Evolutionary conservation across 345 rosid genomes (phyloP).

Genomic region (Ceriops tagal): DNA sequence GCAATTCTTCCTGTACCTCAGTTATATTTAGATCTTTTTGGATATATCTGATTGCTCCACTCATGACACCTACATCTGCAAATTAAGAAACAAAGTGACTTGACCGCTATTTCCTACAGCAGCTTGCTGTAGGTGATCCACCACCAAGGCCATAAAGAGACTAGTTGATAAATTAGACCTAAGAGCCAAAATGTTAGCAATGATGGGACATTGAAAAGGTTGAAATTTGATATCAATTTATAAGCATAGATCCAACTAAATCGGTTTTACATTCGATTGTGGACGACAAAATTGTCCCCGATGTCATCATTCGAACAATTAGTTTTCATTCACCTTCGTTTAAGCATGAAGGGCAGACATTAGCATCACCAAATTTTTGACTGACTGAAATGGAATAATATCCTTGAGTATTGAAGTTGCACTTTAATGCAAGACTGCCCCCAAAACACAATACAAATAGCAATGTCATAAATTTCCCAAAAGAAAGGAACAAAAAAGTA

Average conservation of each 20-base stretch:
- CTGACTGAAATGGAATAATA: not conserved
- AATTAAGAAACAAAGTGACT: constrained; percentile 3
- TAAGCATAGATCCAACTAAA: not conserved
- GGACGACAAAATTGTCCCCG: not conserved
- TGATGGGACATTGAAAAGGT: too few relatives aligned
- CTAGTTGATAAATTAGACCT: too few relatives aligned
- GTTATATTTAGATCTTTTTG: constrained; percentile 75
- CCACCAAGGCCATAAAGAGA: too few relatives aligned
- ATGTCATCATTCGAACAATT: not conserved
- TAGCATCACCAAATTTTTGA: not conserved
- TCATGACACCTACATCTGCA: constrained; percentile 95
- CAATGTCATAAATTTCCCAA: not conserved
- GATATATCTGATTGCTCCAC: constrained; percentile 89
- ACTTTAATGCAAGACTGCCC: not conserved
- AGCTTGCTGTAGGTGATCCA: too few relatives aligned
- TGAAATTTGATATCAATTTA: too few relatives aligned
- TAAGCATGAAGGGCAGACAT: not conserved
- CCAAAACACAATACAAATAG: not conserved
- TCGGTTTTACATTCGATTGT: not conserved
- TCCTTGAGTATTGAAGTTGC: not conserved
- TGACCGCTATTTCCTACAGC: too few relatives aligned
- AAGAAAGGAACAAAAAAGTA: not conserved
- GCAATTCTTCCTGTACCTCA: constrained; percentile 75
- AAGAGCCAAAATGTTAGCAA: too few relatives aligned
- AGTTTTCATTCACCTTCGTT: not conserved